A percentile compares a stretch with the other conserved stretches of the same genome.
Evolutionary conservation across 2,329 filamentous ascomycete species (phyloP).

Genomic region (Sporothrix sp.): DNA sequence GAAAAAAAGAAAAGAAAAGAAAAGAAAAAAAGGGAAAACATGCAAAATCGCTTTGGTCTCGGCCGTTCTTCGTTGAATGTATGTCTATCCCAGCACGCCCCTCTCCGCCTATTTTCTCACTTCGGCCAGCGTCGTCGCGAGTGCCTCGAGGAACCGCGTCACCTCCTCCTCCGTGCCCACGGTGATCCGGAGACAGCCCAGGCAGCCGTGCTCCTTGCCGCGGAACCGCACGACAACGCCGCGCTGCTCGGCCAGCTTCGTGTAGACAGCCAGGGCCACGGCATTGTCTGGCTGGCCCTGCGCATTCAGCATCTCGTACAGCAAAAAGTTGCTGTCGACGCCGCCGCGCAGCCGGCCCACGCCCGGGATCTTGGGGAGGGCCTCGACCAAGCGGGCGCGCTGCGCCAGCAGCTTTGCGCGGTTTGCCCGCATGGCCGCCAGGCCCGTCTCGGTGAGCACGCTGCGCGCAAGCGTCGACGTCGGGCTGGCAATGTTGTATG

Average conservation of each 20-base stretch:
- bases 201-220: conserved; percentile 83
- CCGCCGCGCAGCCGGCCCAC: conserved; percentile 77
- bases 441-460: conserved; percentile 57
- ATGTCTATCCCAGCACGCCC: not conserved
- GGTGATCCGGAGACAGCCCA: conserved; percentile 82
- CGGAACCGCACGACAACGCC: conserved; percentile 91
- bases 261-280: conserved; percentile 70
- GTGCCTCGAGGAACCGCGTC: conserved; percentile 61
- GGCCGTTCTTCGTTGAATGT: too few species aligned
- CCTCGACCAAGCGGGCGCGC: conserved; percentile 62
- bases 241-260: conserved; percentile 70
- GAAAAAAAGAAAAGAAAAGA: not conserved
- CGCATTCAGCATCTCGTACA: conserved; percentile 75
- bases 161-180: conserved; percentile 86
- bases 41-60: conserved; percentile 11
- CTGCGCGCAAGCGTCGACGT: conserved; percentile 72
- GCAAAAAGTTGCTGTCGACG: conserved; percentile 73
- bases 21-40: not conserved
- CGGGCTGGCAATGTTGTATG: conserved; percentile 88
- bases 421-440: conserved; percentile 64
- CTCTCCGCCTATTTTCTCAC: conserved; percentile 29
- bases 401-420: conserved; percentile 62
- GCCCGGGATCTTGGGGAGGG: conserved; percentile 65
- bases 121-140: conserved; percentile 43
- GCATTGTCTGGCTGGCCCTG: conserved; percentile 68